These are phyloP conservation scores for Paecilomyces dactylethromorphus DNA, from an alignment of 2,329 filamentous ascomycete genomes.

Conservation along the genomic window DNA sequence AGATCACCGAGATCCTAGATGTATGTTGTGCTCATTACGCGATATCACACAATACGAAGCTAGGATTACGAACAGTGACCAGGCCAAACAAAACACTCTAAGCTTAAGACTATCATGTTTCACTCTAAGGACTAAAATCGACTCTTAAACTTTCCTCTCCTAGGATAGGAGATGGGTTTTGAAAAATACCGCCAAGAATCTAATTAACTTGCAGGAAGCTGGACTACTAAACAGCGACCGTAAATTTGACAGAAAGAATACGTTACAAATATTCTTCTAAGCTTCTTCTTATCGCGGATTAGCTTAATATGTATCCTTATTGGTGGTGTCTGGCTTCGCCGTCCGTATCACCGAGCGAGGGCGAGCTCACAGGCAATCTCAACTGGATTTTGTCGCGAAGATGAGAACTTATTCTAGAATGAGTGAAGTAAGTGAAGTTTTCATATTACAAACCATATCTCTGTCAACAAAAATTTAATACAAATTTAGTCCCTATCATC, in stretches of 20 bases:
- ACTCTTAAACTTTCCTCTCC: neutral
- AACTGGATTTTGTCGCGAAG: no score
- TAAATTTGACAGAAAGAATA: no score
- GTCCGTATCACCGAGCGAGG: no score
- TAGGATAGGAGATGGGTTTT: neutral
- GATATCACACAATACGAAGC: neutral
- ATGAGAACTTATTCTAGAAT: neutral
- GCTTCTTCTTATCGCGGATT: no score
- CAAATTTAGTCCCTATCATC: slow-evolving; percentile 22
- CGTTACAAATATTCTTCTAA: no score
- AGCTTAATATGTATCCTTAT: no score
- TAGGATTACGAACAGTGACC: neutral
- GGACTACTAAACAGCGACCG: neutral
- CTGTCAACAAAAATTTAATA: neutral
- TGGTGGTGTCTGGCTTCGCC: no score
- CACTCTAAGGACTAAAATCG: neutral
- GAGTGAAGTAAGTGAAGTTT: neutral
- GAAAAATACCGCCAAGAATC: neutral
- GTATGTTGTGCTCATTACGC: neutral
- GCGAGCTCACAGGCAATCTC: no score
- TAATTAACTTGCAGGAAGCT: neutral
- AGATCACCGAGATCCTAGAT: neutral
- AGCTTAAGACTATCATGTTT: neutral
- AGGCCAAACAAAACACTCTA: neutral
- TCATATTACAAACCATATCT: neutral